phyloP scores from a whole-genome alignment of 352 stramenopile genomes.

The Globisporangium cederbergense region DNA sequence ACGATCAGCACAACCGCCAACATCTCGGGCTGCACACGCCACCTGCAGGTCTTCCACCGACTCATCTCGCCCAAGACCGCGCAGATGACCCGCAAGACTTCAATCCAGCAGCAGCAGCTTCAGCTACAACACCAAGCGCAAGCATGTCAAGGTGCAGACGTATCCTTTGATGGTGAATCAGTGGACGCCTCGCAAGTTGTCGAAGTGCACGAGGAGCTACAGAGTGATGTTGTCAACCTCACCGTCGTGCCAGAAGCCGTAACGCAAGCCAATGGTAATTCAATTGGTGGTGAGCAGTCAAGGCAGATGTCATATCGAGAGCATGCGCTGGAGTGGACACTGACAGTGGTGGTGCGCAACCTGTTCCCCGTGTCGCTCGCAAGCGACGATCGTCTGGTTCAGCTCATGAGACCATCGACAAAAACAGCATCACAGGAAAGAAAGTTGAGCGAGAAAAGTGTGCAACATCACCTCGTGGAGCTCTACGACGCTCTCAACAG shows the following conservation, averaged over 20 bases:
- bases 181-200: not conserved
- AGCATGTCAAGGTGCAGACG: not conserved
- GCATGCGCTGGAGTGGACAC: conserved; percentile 14
- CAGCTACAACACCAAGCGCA: not conserved
- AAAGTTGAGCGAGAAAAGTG: conserved; percentile 1
- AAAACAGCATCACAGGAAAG: not conserved
- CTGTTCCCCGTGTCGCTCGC: conserved; percentile 17
- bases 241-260: not conserved
- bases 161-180: not conserved
- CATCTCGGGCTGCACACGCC: conserved; percentile 24
- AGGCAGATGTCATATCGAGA: not conserved
- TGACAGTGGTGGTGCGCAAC: conserved; percentile 11
- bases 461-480: conserved; percentile 16
- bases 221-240: not conserved
- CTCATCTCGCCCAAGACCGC: conserved; percentile 23
- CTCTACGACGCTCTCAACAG: conserved; percentile 6
- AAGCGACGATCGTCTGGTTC: conserved; percentile 5
- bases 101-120: not conserved
- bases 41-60: conserved; percentile 25
- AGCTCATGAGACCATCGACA: not conserved
- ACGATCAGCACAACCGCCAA: conserved; percentile 25
- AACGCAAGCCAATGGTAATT: not conserved
- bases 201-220: conserved; percentile 3
- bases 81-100: conserved; percentile 14
- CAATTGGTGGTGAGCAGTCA: not conserved